Evolutionary conservation across 192 early-diverging fungal genomes (phyloP).

Genomic region (Entophlyctis helioformis): DNA sequence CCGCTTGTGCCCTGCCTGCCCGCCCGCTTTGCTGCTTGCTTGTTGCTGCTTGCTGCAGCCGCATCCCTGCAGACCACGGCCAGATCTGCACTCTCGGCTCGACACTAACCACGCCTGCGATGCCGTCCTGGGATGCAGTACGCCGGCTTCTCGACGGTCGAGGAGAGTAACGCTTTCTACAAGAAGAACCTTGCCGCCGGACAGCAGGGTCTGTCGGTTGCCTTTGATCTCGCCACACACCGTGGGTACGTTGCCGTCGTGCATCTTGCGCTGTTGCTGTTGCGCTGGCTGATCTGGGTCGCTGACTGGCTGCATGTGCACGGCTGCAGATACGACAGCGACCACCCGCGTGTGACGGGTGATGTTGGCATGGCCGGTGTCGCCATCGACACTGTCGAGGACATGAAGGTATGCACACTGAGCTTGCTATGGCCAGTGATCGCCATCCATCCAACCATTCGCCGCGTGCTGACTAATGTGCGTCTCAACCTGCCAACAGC

Average conservation of each 20-base stretch:
- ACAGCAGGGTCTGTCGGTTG: slow-evolving; percentile 77
- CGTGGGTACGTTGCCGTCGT: slow-evolving; percentile 39
- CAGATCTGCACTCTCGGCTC: neutral
- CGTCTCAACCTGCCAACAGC: slow-evolving; percentile 6
- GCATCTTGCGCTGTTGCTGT: neutral
- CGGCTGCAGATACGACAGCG: slow-evolving; percentile 60
- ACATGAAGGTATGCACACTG: slow-evolving; percentile 76
- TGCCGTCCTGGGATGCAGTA: slow-evolving; percentile 49
- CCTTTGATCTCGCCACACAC: slow-evolving; percentile 85
- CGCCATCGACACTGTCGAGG: slow-evolving; percentile 83
- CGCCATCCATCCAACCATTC: no score
- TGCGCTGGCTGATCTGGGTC: no score
- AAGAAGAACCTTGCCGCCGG: slow-evolving; percentile 76
- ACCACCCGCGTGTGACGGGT: slow-evolving; percentile 78
- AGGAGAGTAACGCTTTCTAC: slow-evolving; percentile 83
- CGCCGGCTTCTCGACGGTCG: slow-evolving; percentile 86
- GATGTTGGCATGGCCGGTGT: slow-evolving; percentile 93
- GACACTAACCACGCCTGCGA: neutral
- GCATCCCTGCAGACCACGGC: neutral
- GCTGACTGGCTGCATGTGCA: neutral
- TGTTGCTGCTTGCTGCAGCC: neutral
- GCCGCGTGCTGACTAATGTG: neutral
- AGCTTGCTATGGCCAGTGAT: no score
- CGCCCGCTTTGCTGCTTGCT: no score
- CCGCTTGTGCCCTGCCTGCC: no score